Evolutionary conservation across 345 rosid species (phyloP).

Genomic region (Garcia nutans): DNA sequence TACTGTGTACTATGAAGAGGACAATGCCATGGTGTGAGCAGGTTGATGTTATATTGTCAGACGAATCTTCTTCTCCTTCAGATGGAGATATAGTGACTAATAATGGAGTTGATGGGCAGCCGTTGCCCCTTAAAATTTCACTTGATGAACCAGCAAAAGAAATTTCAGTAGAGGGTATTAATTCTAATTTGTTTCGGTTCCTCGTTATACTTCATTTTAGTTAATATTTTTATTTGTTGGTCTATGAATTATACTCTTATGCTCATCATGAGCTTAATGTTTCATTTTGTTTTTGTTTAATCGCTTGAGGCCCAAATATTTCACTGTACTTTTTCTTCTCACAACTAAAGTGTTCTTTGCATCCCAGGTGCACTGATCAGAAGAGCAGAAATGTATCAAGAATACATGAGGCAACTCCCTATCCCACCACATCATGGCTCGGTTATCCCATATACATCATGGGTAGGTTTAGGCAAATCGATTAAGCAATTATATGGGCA

Average conservation of each 20-base stretch:
- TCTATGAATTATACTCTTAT: background rate
- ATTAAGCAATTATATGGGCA: conserved; percentile 70
- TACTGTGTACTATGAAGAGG: conserved; percentile 44
- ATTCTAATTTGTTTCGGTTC: background rate
- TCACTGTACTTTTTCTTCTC: background rate
- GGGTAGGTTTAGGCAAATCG: conserved; percentile 77
- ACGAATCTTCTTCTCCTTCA: conserved; percentile 51
- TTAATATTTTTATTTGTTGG: background rate
- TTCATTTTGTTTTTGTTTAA: background rate
- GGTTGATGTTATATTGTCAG: conserved; percentile 58
- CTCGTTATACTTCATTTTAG: background rate
- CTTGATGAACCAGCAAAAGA: conserved; percentile 28
- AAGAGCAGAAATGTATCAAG: conserved; percentile 79
- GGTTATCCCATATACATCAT: conserved; percentile 64
- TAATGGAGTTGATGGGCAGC: conserved; percentile 24
- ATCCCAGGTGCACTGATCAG: conserved; percentile 39
- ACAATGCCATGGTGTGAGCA: conserved; percentile 43
- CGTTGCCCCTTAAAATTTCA: conserved; percentile 8
- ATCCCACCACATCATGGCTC: conserved; percentile 67
- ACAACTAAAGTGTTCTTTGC: background rate
- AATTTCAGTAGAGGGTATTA: conserved; percentile 47
- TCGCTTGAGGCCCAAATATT: background rate
- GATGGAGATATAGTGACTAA: conserved; percentile 42
- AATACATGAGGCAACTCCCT: conserved; percentile 68
- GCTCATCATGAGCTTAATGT: background rate